These are phyloP conservation scores for Rutidosis leptorrhynchoides DNA, from an alignment of 129 eudicot species.

Conservation along the genomic window DNA sequence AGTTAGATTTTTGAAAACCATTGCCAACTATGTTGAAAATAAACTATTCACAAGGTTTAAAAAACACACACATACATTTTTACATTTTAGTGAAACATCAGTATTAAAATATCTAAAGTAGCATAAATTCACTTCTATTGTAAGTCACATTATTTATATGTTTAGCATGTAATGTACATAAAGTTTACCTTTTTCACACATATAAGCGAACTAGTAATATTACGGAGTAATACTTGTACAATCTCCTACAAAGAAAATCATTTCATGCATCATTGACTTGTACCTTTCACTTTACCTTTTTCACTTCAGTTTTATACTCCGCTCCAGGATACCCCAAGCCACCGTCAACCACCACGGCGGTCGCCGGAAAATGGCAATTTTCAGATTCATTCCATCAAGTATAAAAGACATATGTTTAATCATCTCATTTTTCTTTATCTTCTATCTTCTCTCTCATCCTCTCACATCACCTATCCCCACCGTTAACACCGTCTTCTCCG, in stretches of 20 bases:
- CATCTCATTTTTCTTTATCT: constrained; percentile 33
- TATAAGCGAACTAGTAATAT: constrained; percentile 23
- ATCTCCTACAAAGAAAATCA: constrained; percentile 17
- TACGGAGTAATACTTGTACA: background rate
- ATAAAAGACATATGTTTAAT: constrained; percentile 51
- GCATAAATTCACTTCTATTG: background rate
- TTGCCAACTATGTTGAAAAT: too few species aligned
- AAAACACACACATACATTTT: too few species aligned
- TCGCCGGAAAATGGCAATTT: constrained; percentile 16
- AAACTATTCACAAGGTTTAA: too few species aligned
- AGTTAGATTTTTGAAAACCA: too few species aligned
- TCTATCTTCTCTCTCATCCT: constrained; percentile 48
- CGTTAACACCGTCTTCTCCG: constrained; percentile 29
- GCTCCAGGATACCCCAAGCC: background rate
- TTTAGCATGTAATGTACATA: constrained; percentile 25
- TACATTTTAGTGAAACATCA: background rate
- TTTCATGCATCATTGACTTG: constrained; percentile 25
- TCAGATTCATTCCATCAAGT: constrained; percentile 26
- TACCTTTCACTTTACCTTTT: constrained; percentile 24
- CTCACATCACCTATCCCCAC: constrained; percentile 26
- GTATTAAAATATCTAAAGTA: background rate
- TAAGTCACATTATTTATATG: background rate
- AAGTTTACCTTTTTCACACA: constrained; percentile 19
- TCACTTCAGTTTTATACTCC: background rate
- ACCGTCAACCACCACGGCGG: background rate